phyloP scores from a whole-genome alignment of 768 basidiomycete species.

The Boletus pseudo-olivaceus region DNA sequence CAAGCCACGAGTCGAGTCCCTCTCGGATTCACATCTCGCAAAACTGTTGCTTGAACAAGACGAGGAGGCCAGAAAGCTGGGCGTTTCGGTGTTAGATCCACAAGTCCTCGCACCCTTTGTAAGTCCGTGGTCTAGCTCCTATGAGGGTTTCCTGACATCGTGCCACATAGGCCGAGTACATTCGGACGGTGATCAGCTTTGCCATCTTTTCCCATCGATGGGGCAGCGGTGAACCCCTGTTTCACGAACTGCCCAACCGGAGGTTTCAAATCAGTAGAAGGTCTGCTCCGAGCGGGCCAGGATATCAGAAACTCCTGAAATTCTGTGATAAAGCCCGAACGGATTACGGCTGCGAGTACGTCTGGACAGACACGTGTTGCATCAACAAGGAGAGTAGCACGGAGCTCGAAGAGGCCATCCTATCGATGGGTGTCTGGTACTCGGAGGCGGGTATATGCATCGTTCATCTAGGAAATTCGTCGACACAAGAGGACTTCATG shows the following conservation, averaged over 20 bases:
- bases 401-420: constrained; percentile 28
- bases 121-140: neutral
- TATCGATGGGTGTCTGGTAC: constrained; percentile 26
- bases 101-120: constrained; percentile 22
- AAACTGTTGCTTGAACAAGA: constrained; percentile 24
- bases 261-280: constrained; percentile 10
- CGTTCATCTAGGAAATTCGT: constrained; percentile 21
- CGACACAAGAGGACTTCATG: constrained; percentile 19
- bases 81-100: constrained; percentile 20
- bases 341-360: constrained; percentile 26
- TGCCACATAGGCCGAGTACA: constrained; percentile 12
- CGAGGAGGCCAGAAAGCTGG: constrained; percentile 20
- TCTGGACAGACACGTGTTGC: constrained; percentile 28
- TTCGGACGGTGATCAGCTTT: constrained; percentile 20
- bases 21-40: constrained; percentile 22
- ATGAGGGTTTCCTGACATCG: neutral
- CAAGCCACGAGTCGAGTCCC: constrained; percentile 17
- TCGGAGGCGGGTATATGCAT: constrained; percentile 23
- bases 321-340: constrained; percentile 26
- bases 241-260: constrained; percentile 22
- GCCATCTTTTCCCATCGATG: constrained; percentile 29
- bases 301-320: constrained; percentile 24
- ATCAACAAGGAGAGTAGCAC: constrained; percentile 26
- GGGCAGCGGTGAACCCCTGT: constrained; percentile 20
- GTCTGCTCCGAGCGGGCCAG: constrained; percentile 15